A percentile compares a stretch with the other conserved stretches of the same genome.
Conservation (phyloP, 169 alveolate species). For the Theileria parva region DNA sequence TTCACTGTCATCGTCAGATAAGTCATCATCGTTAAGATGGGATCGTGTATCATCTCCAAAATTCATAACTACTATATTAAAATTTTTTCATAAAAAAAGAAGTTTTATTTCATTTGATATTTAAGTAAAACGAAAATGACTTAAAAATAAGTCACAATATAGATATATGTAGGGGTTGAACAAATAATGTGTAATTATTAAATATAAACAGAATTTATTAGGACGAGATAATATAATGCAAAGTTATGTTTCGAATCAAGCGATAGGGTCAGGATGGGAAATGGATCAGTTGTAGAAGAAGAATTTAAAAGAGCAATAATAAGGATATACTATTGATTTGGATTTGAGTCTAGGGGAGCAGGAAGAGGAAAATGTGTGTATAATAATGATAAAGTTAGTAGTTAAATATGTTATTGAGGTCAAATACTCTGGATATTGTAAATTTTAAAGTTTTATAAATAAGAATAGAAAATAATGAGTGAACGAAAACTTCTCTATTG, state of each 20-base stretch:
- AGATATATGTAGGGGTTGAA: neutral
- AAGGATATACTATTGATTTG: neutral
- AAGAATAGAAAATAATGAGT: constrained; percentile 2
- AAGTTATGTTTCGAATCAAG: neutral
- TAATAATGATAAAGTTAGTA: neutral
- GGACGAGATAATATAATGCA: neutral
- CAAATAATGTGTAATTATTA: neutral
- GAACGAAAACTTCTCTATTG: neutral
- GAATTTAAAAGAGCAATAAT: no score
- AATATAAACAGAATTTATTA: neutral
- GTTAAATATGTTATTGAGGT: neutral
- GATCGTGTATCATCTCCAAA: neutral
- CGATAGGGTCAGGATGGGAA: neutral
- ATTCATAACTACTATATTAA: neutral
- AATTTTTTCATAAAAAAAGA: neutral
- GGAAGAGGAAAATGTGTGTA: neutral
- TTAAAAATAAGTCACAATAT: neutral
- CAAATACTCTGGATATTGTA: constrained; percentile 33
- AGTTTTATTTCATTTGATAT: neutral
- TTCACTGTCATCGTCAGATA: neutral
- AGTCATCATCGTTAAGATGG: neutral
- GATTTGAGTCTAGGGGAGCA: no score
- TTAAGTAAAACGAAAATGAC: neutral
- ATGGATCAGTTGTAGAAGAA: neutral
- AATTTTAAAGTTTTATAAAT: constrained; percentile 22